A percentile compares a stretch with the other conserved stretches of the same genome.
These are phyloP conservation scores for Adansonia rubrostipa DNA, from an alignment of 441 rosid species.

Conservation along the genomic window DNA sequence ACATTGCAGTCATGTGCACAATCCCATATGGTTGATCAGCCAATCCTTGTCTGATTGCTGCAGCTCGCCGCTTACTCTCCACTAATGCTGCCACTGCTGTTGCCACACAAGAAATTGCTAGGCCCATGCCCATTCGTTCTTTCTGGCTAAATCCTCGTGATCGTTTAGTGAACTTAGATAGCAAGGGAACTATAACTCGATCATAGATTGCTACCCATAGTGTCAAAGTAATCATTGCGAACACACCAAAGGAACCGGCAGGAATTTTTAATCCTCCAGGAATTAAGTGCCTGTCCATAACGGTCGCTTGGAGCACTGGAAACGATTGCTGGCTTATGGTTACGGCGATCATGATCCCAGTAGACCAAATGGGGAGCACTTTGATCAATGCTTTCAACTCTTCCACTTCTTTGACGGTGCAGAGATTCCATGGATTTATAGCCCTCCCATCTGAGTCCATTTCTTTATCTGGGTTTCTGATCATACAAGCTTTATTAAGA, in stretches of 20 bases:
- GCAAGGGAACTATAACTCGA: conserved; percentile 39
- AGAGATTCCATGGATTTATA: conserved; percentile 38
- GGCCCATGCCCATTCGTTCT: conserved; percentile 55
- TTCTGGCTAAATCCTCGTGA: conserved; percentile 41
- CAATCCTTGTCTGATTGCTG: conserved; percentile 39
- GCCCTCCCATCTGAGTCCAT: conserved; percentile 34
- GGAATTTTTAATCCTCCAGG: conserved; percentile 36
- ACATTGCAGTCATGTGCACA: conserved; percentile 48
- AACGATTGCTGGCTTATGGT: conserved; percentile 51
- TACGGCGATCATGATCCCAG: conserved; percentile 43
- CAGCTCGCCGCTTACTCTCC: conserved; percentile 41
- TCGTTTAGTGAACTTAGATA: conserved; percentile 36
- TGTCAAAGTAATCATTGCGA: conserved; percentile 41
- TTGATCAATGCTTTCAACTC: conserved; percentile 50
- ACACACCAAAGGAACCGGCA: conserved; percentile 45
- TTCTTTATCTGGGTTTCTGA: conserved; percentile 33
- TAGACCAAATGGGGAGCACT: conserved; percentile 59
- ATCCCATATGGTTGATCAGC: conserved; percentile 12
- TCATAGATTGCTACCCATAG: conserved; percentile 56
- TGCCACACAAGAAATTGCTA: conserved; percentile 39
- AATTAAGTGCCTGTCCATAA: conserved; percentile 50
- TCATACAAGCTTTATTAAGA: conserved; percentile 50
- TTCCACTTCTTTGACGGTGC: conserved; percentile 48
- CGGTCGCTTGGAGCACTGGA: conserved; percentile 45
- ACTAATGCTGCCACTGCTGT: conserved; percentile 43